A percentile compares a stretch with the other conserved stretches of the same genome.
Conservation (phyloP, 2,329 filamentous ascomycete species). For the Stromatinia cepivora region DNA sequence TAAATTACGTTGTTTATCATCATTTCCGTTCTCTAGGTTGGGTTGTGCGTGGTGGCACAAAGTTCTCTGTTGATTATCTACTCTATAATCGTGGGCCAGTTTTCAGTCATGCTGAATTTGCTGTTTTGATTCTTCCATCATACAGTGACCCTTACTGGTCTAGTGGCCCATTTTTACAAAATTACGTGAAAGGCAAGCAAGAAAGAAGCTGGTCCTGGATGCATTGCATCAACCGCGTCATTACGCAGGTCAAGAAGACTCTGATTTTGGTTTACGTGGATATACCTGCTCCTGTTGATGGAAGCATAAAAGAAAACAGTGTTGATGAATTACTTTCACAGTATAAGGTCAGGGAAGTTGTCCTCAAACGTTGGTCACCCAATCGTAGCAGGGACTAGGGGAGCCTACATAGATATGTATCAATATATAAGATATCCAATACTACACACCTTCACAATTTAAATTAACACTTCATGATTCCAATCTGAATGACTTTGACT, state of each 20-base stretch:
- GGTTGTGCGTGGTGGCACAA: conserved; percentile 89
- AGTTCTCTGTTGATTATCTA: conserved; percentile 94
- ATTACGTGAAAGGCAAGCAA: conserved; percentile 52
- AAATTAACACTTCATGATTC: background rate
- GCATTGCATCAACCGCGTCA: conserved; percentile 84
- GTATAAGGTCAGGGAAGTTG: conserved; percentile 79
- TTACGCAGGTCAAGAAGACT: conserved; percentile 87
- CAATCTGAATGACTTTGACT: background rate
- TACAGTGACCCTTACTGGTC: conserved; percentile 75
- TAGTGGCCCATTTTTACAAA: conserved; percentile 49
- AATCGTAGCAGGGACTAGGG: conserved; percentile 54
- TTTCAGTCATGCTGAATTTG: conserved; percentile 94
- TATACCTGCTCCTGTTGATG: conserved; percentile 66
- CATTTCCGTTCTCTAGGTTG: conserved; percentile 95
- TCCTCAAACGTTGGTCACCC: conserved; percentile 79
- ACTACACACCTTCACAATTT: background rate
- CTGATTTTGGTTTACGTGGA: conserved; percentile 90
- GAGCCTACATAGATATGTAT: background rate
- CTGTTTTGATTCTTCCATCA: conserved; percentile 77
- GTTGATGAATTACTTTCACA: conserved; percentile 63
- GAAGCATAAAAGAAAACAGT: conserved; percentile 51
- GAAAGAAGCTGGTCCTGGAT: conserved; percentile 74
- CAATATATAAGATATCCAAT: background rate
- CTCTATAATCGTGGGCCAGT: conserved; percentile 91
- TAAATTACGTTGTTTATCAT: conserved; percentile 89